Evolutionary conservation across 257 asterid species (phyloP).

Genomic region (Phtheirospermum japonicum): DNA sequence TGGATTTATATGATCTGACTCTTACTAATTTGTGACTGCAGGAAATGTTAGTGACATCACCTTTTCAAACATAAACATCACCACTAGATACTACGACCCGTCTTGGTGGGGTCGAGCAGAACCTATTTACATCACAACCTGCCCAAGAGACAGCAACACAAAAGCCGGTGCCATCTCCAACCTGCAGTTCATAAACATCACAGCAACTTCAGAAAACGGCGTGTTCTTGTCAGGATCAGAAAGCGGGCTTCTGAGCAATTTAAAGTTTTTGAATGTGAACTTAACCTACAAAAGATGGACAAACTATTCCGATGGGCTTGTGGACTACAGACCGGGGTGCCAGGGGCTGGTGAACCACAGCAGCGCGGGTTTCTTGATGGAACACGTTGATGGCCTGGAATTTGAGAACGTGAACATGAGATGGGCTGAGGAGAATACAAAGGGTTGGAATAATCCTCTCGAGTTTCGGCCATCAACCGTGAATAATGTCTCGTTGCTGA

Average conservation of each 20-base stretch:
- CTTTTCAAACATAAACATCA: constrained; percentile 81
- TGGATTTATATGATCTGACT: constrained; percentile 1
- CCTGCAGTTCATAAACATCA: constrained; percentile 66
- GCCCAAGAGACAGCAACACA: constrained; percentile 61
- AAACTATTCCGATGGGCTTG: constrained; percentile 52
- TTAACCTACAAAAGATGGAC: constrained; percentile 84
- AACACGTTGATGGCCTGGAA: constrained; percentile 70
- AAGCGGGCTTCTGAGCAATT: constrained; percentile 57
- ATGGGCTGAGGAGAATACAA: constrained; percentile 54
- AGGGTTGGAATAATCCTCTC: constrained; percentile 81
- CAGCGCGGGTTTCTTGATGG: constrained; percentile 88
- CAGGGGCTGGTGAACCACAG: constrained; percentile 71
- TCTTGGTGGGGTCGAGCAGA: constrained; percentile 99
- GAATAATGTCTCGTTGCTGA: constrained; percentile 53
- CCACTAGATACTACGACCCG: constrained; percentile 79
- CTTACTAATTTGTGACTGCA: constrained; percentile 30
- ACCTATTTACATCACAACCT: constrained; percentile 77
- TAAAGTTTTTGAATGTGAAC: constrained; percentile 61
- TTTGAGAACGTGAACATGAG: constrained; percentile 63
- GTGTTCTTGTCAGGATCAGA: constrained; percentile 77
- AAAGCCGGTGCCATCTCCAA: constrained; percentile 71
- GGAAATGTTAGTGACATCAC: constrained; percentile 77
- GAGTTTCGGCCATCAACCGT: constrained; percentile 83
- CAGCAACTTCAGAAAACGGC: constrained; percentile 80
- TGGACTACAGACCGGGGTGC: constrained; percentile 93